phyloP scores from a whole-genome alignment of 345 rosid genomes.

The Salix koriyanagi region DNA sequence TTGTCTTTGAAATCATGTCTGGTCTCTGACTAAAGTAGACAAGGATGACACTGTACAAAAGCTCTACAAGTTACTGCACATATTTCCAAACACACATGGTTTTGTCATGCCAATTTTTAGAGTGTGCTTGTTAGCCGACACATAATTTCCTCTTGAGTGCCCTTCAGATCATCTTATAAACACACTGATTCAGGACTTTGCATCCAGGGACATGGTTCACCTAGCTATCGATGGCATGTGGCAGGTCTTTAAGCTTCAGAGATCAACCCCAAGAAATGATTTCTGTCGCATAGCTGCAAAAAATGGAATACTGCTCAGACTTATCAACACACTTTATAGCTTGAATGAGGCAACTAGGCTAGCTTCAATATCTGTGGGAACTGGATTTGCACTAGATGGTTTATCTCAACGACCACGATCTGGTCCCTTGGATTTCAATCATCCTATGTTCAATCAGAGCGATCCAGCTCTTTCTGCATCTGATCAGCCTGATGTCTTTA shows the following conservation, averaged over 20 bases:
- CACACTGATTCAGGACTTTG: constrained; percentile 31
- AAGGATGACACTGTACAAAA: not conserved
- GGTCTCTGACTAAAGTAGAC: not conserved
- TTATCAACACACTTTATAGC: constrained; percentile 92
- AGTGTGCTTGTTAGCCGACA: not conserved
- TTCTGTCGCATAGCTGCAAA: constrained; percentile 95
- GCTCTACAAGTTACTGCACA: not conserved
- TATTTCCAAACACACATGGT: not conserved
- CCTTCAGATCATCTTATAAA: not conserved
- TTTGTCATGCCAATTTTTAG: not conserved
- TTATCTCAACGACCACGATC: constrained; percentile 58
- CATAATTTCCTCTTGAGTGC: not conserved
- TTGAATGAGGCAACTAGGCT: constrained; percentile 90
- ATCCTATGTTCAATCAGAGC: constrained; percentile 57
- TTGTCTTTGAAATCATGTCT: not conserved
- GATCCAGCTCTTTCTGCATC: constrained; percentile 43
- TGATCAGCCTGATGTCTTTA: constrained; percentile 61
- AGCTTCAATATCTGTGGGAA: constrained; percentile 63
- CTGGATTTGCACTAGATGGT: constrained; percentile 56
- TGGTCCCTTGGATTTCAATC: constrained; percentile 67
- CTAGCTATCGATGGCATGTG: constrained; percentile 99
- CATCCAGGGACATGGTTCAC: constrained; percentile 98
- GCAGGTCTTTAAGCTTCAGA: constrained; percentile 97
- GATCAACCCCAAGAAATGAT: constrained; percentile 90
- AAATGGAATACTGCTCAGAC: constrained; percentile 78